Percentiles rank a stretch among this genome's conserved stretches.
Evolutionary conservation across 2,329 filamentous ascomycete genomes (phyloP).

Genomic region (Polychaeton citri): DNA sequence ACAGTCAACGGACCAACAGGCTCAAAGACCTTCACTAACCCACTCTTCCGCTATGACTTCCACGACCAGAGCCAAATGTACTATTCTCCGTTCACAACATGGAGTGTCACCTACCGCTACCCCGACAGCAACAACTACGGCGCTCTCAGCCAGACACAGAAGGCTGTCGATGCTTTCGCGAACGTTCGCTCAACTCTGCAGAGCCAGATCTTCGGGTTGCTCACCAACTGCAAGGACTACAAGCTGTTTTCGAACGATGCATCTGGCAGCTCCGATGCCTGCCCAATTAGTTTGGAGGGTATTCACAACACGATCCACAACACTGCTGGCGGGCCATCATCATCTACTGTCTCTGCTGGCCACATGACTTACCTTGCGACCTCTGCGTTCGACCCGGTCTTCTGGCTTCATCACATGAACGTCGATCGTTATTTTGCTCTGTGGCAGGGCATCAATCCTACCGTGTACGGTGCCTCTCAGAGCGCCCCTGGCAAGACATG

Average conservation of each 20-base stretch:
- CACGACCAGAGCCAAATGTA: slow-evolving; percentile 10
- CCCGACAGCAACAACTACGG: slow-evolving; percentile 13
- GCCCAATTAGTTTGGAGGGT: slow-evolving; percentile 20
- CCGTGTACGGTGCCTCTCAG: slow-evolving; percentile 13
- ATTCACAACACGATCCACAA: slow-evolving; percentile 24
- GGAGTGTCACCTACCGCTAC: slow-evolving; percentile 17
- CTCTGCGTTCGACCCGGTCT: slow-evolving; percentile 20
- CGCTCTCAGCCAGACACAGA: slow-evolving; percentile 9
- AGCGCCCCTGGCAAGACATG: slow-evolving; percentile 14
- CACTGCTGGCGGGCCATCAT: slow-evolving; percentile 13
- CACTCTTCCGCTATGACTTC: slow-evolving; percentile 12
- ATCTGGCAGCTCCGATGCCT: slow-evolving; percentile 9
- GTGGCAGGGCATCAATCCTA: slow-evolving; percentile 16
- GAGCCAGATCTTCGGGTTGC: slow-evolving; percentile 20
- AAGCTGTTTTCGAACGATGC: slow-evolving; percentile 18
- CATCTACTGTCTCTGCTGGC: slow-evolving; percentile 7
- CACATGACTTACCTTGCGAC: slow-evolving; percentile 20
- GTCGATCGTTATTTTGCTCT: slow-evolving; percentile 21
- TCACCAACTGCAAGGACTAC: slow-evolving; percentile 20
- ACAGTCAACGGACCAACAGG: slow-evolving; percentile 14
- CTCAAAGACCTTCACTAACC: slow-evolving; percentile 6
- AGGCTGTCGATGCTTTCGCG: slow-evolving; percentile 11
- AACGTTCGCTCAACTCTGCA: slow-evolving; percentile 16
- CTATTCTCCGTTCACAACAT: slow-evolving; percentile 18
- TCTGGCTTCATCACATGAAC: slow-evolving; percentile 23